Percentiles rank a stretch among this genome's conserved stretches.
These are phyloP conservation scores for Boletus subparvulus DNA, from an alignment of 768 basidiomycete species.

Conservation along the genomic window DNA sequence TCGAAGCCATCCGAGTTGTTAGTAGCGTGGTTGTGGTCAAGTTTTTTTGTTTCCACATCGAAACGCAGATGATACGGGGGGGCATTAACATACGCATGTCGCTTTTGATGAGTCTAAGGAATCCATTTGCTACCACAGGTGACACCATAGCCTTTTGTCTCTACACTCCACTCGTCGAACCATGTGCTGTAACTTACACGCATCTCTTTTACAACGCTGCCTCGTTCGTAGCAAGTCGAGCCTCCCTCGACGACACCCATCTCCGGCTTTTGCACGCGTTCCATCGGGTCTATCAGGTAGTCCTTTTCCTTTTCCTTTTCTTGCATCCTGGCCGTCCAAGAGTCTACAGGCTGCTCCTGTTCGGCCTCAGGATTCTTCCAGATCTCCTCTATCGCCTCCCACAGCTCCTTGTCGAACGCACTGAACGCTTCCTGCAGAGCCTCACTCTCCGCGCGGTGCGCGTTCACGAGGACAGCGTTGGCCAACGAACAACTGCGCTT, in stretches of 20 bases:
- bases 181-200: background rate
- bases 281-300: conserved; percentile 46
- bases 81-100: no score
- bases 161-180: no score
- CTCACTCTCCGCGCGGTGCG: conserved; percentile 66
- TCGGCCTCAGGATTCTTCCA: conserved; percentile 49
- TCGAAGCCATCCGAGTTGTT: no score
- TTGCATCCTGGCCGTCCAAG: conserved; percentile 55
- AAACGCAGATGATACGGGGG: no score
- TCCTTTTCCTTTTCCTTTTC: conserved; percentile 43
- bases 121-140: no score
- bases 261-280: conserved; percentile 54
- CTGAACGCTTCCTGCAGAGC: conserved; percentile 60
- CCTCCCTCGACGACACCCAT: conserved; percentile 17
- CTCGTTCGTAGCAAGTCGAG: conserved; percentile 22
- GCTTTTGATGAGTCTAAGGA: no score
- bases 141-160: no score
- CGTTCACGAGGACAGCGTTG: conserved; percentile 19
- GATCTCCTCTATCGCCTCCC: conserved; percentile 57
- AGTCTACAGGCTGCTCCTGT: conserved; percentile 36
- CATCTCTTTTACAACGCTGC: background rate
- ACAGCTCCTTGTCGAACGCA: conserved; percentile 57
- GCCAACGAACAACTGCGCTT: no score
- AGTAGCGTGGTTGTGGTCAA: no score
- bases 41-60: no score